Conservation (phyloP, 305 asterid species). For the Plantago rigida region DNA sequence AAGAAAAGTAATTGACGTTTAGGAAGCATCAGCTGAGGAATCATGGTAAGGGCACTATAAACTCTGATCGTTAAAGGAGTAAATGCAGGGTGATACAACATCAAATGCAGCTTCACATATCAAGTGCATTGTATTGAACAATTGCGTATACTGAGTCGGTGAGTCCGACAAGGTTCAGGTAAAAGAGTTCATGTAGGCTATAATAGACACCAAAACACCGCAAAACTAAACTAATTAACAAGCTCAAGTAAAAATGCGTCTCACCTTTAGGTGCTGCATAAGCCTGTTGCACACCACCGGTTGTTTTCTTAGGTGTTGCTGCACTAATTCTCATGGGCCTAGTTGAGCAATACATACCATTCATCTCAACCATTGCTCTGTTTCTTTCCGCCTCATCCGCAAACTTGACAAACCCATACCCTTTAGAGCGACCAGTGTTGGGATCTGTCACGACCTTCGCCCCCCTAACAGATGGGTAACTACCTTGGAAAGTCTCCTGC, state of each 20-base stretch:
- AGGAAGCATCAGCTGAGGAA: conserved; percentile 12
- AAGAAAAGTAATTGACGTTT: conserved; percentile 2
- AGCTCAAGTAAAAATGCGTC: conserved; percentile 4
- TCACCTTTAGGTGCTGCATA: conserved; percentile 66
- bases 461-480: conserved; percentile 81
- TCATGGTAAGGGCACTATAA: conserved; percentile 17
- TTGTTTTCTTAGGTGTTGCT: conserved; percentile 89
- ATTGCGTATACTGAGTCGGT: background rate
- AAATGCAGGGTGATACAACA: background rate
- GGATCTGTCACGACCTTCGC: conserved; percentile 95
- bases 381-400: conserved; percentile 81
- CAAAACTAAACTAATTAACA: background rate
- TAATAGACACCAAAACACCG: background rate
- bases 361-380: conserved; percentile 92
- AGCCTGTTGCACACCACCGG: conserved; percentile 50
- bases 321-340: conserved; percentile 97
- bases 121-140: background rate
- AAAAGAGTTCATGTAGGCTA: no score
- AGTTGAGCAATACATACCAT: conserved; percentile 83
- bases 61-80: background rate
- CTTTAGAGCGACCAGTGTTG: conserved; percentile 82
- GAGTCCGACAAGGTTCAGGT: no score
- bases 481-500: conserved; percentile 82
- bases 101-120: background rate
- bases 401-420: conserved; percentile 94